These are phyloP conservation scores for Hordeum vulgare DNA, from an alignment of 176 grass and related monocot species.

Conservation along the genomic window MorexV3_pseudomolecules_assembly NC_058521.1:586206084-586206583, in stretches of 20 bases:
- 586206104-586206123: too few species aligned
- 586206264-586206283: too few species aligned
- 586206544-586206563: conserved; percentile 24
- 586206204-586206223: too few species aligned
- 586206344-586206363: background rate
- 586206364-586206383: conserved; percentile 8
- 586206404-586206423: background rate
- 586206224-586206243: background rate
- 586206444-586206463: too few species aligned
- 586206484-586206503: background rate
- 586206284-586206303: too few species aligned
- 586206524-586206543: background rate
- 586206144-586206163: background rate
- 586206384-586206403: background rate
- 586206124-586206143: too few species aligned
- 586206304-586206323: background rate
- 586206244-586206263: background rate
- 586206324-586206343: background rate
- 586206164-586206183: background rate
- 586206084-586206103: too few species aligned
- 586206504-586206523: conserved; percentile 3
- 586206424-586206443: too few species aligned
- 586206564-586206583: background rate
- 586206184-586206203: too few species aligned
- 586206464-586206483: background rate